Evolutionary conservation across 345 rosid genomes (phyloP), one percentile per base, ranked within the genome.

Genomic region (Abelmoschus esculentus): DNA sequence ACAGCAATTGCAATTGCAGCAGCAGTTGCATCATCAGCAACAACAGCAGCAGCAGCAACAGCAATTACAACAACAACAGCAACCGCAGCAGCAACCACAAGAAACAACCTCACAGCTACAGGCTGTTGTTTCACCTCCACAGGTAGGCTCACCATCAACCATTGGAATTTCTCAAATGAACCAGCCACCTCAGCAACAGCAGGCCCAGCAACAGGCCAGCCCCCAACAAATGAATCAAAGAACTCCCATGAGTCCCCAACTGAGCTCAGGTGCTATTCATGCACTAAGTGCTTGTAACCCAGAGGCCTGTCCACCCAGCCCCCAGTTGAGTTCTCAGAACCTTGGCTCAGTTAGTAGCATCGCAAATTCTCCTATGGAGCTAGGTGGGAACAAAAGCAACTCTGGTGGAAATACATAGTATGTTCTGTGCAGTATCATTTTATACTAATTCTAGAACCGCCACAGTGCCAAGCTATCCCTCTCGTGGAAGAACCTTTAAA

Each of bases 201-300:
- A 50, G 54, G 54, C 18, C 54, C 54, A 78, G 80, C 75, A 68
- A 70, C 90, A 86, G 69, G 79, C 87, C 71, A 92, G 96, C 76
- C 98, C 96, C 17, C 98, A 93, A 77, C 93, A 89, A 70, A 86
- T 91, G 84, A 85, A 74, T 78, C 97, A 89, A 44, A 82, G 95
- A 66, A 93, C 93, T 72, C 93, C 96, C 0, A 80, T 91, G 26
- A 93, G 98, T 79, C 98, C 97, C 2, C 73, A 70, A 47, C 92
- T 89, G 66, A 87, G 96, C 80, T 87, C 97, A 1, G 26, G 26
- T 66, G 85, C 90, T 11, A 81, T 92, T 71, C 97, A 90, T 74
- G 84, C 87, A 69, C 65, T 87, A 80, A 88, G 87, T 81, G 83
- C 88, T 22, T 87, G 93, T 75, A 92, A 90, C 77, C 86, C 87